Conservation (phyloP, 2,329 filamentous ascomycete genomes). For the Botryotinia narcissicola region DNA sequence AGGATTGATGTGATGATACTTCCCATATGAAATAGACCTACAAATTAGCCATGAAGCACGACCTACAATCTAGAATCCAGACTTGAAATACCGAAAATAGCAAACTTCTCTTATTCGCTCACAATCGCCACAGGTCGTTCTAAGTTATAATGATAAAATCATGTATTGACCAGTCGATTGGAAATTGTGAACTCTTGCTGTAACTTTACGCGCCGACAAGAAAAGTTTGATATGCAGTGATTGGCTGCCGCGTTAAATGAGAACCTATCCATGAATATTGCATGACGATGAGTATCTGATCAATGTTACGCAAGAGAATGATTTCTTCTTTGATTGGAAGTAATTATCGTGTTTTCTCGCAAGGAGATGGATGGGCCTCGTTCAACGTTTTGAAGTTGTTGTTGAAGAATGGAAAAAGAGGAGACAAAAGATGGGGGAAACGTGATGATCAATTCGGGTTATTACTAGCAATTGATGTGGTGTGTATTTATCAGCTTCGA, state of each 20-base stretch:
- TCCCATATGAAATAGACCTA: constrained; percentile 20
- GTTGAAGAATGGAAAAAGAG: neutral
- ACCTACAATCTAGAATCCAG: constrained; percentile 21
- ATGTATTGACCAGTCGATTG: constrained; percentile 22
- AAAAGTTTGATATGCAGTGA: constrained; percentile 18
- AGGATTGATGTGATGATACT: neutral
- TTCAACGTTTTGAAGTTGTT: neutral
- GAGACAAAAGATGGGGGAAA: neutral
- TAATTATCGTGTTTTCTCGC: neutral
- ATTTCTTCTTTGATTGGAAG: neutral
- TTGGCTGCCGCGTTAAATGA: constrained; percentile 26
- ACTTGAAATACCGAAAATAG: constrained; percentile 27
- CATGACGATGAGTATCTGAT: neutral
- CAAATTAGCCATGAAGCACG: constrained; percentile 19
- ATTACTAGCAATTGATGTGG: neutral
- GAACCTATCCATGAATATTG: neutral
- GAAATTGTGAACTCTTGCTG: constrained; percentile 26
- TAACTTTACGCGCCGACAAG: constrained; percentile 34
- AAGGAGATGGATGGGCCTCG: neutral
- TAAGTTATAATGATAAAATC: constrained; percentile 23
- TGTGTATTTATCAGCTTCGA: neutral
- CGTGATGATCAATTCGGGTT: neutral
- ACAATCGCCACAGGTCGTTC: constrained; percentile 27
- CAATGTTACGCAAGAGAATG: neutral
- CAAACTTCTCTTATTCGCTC: constrained; percentile 32